Percentiles rank a stretch among this genome's conserved stretches.
phyloP scores from a whole-genome alignment of 352 stramenopile genomes.

The Phytopythium oedochilum region DNA sequence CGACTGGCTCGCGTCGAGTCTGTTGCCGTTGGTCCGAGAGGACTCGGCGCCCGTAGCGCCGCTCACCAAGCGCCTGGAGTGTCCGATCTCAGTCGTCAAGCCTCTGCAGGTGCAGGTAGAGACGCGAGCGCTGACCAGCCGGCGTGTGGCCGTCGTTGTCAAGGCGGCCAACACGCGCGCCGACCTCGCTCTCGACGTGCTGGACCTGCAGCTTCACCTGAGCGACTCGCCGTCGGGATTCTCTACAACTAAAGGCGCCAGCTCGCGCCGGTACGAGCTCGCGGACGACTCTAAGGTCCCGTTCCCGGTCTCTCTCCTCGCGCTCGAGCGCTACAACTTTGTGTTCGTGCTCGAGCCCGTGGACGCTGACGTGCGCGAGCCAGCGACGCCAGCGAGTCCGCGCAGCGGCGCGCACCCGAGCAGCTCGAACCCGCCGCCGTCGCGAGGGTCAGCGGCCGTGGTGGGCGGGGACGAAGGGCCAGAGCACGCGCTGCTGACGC shows the following conservation, averaged over 20 bases:
- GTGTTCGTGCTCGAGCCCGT: conserved; percentile 37
- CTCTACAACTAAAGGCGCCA: background rate
- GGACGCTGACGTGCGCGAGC: conserved; percentile 10
- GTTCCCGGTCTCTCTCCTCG: conserved; percentile 50
- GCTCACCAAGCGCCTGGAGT: conserved; percentile 43
- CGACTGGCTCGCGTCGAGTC: conserved; percentile 24
- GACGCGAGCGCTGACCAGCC: conserved; percentile 28
- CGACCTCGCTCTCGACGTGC: conserved; percentile 32
- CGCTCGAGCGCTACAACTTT: conserved; percentile 67
- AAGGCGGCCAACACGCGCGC: conserved; percentile 41
- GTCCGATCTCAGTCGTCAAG: conserved; percentile 40
- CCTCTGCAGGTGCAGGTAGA: conserved; percentile 59
- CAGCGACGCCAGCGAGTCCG: background rate
- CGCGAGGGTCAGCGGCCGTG: background rate
- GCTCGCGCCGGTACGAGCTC: conserved; percentile 23
- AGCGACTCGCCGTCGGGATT: conserved; percentile 28
- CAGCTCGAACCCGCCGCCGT: background rate
- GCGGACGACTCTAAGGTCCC: conserved; percentile 32
- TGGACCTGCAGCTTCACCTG: conserved; percentile 64
- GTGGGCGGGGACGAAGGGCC: background rate
- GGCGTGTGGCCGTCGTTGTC: conserved; percentile 44
- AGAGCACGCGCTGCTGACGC: conserved; percentile 53
- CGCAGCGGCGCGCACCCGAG: background rate
- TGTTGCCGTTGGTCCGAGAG: conserved; percentile 48
- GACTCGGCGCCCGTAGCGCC: conserved; percentile 29